phyloP scores from a whole-genome alignment of 352 stramenopile genomes.

The Globisporangium recalcitrans region DNA sequence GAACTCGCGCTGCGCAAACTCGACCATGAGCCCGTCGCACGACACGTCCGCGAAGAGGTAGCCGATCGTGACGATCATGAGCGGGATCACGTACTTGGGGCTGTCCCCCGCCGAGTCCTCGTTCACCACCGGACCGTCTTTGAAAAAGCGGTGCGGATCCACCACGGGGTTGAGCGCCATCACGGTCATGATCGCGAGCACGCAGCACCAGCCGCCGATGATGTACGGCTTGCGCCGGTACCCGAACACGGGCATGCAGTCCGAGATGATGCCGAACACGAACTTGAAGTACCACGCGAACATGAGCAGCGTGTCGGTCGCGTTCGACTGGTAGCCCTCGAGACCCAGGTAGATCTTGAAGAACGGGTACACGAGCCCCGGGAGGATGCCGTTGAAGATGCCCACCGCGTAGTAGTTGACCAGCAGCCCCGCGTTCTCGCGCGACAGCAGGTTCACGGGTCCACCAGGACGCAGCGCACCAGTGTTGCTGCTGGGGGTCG shows the following conservation, averaged over 20 bases:
- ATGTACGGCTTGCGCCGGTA: slow-evolving; percentile 69
- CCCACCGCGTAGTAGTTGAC: slow-evolving; percentile 68
- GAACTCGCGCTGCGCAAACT: slow-evolving; percentile 60
- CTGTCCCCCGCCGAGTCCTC: background rate
- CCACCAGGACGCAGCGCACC: slow-evolving; percentile 23
- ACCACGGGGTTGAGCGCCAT: slow-evolving; percentile 25
- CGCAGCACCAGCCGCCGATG: slow-evolving; percentile 48
- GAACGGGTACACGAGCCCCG: slow-evolving; percentile 64
- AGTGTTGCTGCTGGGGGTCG: background rate
- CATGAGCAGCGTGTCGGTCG: slow-evolving; percentile 47
- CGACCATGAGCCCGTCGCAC: slow-evolving; percentile 73
- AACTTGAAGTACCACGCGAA: slow-evolving; percentile 71
- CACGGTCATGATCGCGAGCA: slow-evolving; percentile 34
- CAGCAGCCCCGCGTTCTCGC: slow-evolving; percentile 36
- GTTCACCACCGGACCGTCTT: slow-evolving; percentile 14
- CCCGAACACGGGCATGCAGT: slow-evolving; percentile 49
- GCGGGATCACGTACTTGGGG: slow-evolving; percentile 37
- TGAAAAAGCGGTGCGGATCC: slow-evolving; percentile 19
- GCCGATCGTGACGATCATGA: slow-evolving; percentile 41
- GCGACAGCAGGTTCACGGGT: slow-evolving; percentile 14
- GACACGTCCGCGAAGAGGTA: slow-evolving; percentile 71
- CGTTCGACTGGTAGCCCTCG: slow-evolving; percentile 62
- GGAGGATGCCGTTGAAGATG: slow-evolving; percentile 61
- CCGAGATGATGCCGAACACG: slow-evolving; percentile 53
- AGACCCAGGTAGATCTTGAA: slow-evolving; percentile 68